Base-by-base conservation (phyloP, 768 basidiomycete species). In the Roridomyces roridus region DNA sequence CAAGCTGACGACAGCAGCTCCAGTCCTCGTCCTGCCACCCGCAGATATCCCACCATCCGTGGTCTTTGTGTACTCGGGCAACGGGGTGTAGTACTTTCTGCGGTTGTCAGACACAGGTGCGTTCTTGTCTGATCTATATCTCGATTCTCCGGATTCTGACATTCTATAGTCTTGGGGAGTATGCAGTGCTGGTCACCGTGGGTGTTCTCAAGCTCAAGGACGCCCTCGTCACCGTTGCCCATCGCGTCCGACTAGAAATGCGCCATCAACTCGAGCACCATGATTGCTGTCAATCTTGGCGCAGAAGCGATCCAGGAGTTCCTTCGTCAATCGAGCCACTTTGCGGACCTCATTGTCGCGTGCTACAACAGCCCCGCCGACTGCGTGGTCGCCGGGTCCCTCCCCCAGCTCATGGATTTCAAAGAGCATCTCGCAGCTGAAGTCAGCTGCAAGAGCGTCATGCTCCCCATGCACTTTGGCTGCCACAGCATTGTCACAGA, bases 41-140 rank as follows among this genome's bases (percentile, higher is more conserved):
- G n/a, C n/a, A n/a, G n/a, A n/a, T n/a, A n/a, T n/a, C n/a, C n/a
- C n/a, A n/a, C n/a, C n/a, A n/a, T n/a, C n/a, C n/a, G n/a, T n/a
- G n/a, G n/a, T n/a, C n/a, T n/a, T n/a, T n/a, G n/a, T n/a, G n/a
- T n/a, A n/a, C n/a, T n/a, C n/a, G n/a, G n/a, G n/a, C n/a, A n/a
- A n/a, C n/a, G n/a, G n/a, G n/a, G n/a, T n/a, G n/a, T n/a, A n/a
- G n/a, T n/a, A n/a, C n/a, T n/a, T n/a, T n/a, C n/a, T n/a, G n/a
- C n/a, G n/a, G n/a, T n/a, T n/a, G 76, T 86, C 17, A 89, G 90
- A 4, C 89, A 91, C 63, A 92, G 90, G 90, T 90, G 78, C 66
- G 31, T 47, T 50, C 34, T 37, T 3, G 44, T 28, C 4, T 37
- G 21, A 31, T 59, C 15, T 37, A 37, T 18, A n/a, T 48, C 6